These are phyloP conservation scores for Xylariales sp. DNA, from an alignment of 2,329 filamentous ascomycete species.

Conservation along the genomic window DNA sequence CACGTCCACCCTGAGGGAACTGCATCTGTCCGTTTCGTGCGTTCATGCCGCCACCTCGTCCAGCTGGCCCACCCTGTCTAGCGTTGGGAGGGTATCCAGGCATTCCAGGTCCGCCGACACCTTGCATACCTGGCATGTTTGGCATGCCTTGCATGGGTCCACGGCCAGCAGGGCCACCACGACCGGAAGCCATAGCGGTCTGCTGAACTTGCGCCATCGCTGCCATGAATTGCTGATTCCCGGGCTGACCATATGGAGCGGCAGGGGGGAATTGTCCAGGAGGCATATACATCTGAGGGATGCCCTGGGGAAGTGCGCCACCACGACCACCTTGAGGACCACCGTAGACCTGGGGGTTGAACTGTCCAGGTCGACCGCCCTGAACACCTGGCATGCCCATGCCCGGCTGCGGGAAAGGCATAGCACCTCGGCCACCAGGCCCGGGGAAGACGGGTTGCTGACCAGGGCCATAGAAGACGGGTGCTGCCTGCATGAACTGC, in stretches of 20 bases:
- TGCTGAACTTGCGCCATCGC: slow-evolving; percentile 77
- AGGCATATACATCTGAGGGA: slow-evolving; percentile 82
- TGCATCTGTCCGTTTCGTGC: slow-evolving; percentile 35
- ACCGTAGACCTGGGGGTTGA: slow-evolving; percentile 63
- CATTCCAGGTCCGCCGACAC: slow-evolving; percentile 35
- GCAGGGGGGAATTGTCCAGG: slow-evolving; percentile 76
- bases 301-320: slow-evolving; percentile 71
- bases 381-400: slow-evolving; percentile 69
- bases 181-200: slow-evolving; percentile 54
- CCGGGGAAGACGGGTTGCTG: slow-evolving; percentile 66
- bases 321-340: slow-evolving; percentile 88
- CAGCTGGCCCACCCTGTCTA: slow-evolving; percentile 28
- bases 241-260: slow-evolving; percentile 72
- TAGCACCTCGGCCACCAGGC: slow-evolving; percentile 60
- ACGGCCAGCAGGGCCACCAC: slow-evolving; percentile 59
- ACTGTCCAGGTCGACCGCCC: slow-evolving; percentile 79
- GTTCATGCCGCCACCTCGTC: slow-evolving; percentile 36
- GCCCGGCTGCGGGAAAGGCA: slow-evolving; percentile 60
- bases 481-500: slow-evolving; percentile 80
- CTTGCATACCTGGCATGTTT: slow-evolving; percentile 45
- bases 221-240: slow-evolving; percentile 73
- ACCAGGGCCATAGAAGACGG: slow-evolving; percentile 87
- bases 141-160: slow-evolving; percentile 73
- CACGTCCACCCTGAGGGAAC: slow-evolving; percentile 47
- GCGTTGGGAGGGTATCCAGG: slow-evolving; percentile 55